Conservation (phyloP, 2,329 filamentous ascomycete genomes). For the Colletotrichum magnum region DNA sequence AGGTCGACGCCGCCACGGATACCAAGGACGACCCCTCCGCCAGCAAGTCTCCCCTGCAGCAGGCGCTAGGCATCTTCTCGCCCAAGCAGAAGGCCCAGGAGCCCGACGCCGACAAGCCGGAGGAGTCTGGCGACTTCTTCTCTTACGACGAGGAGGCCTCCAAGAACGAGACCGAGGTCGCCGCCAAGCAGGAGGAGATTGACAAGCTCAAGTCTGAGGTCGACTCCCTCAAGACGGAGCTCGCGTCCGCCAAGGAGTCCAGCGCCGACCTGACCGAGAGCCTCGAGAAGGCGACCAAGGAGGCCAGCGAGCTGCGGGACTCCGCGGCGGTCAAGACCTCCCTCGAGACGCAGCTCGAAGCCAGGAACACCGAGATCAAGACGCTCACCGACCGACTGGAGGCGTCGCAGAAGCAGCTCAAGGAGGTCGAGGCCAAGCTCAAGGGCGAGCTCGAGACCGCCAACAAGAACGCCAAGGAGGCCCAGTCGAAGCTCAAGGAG, state of each 20-base stretch:
- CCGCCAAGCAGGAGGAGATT: slow-evolving; percentile 79
- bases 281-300: slow-evolving; percentile 76
- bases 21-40: slow-evolving; percentile 47
- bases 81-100: slow-evolving; percentile 59
- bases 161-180: slow-evolving; percentile 81
- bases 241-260: slow-evolving; percentile 80
- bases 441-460: slow-evolving; percentile 45
- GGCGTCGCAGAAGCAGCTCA: slow-evolving; percentile 59
- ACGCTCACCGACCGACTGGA: slow-evolving; percentile 65
- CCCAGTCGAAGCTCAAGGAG: slow-evolving; percentile 46
- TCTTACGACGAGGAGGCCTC: slow-evolving; percentile 92
- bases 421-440: slow-evolving; percentile 57
- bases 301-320: slow-evolving; percentile 67
- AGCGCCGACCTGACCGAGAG: slow-evolving; percentile 76
- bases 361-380: slow-evolving; percentile 63
- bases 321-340: slow-evolving; percentile 57
- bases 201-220: slow-evolving; percentile 79
- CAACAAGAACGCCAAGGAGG: slow-evolving; percentile 45
- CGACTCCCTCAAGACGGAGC: slow-evolving; percentile 76
- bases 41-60: slow-evolving; percentile 62
- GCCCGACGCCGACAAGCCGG: slow-evolving; percentile 46
- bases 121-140: slow-evolving; percentile 80
- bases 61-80: slow-evolving; percentile 65
- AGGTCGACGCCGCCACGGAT: slow-evolving; percentile 36
- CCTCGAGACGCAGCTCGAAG: slow-evolving; percentile 65